A percentile compares a stretch with the other conserved stretches of the same genome.
phyloP scores from a whole-genome alignment of 345 rosid species.

The Rhodamnia argentea region DNA sequence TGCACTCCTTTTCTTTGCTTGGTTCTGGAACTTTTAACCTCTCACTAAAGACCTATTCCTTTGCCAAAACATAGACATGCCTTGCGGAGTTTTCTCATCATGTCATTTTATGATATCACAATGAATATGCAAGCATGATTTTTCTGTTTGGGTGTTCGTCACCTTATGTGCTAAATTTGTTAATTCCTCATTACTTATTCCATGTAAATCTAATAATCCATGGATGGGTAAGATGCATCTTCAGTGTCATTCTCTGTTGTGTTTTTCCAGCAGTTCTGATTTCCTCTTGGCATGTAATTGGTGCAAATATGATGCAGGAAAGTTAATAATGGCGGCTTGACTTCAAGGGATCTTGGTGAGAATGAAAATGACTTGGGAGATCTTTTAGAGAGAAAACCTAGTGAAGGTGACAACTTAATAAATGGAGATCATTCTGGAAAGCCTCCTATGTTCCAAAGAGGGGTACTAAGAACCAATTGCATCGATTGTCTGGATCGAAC shows the following conservation, averaged over 20 bases:
- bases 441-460: constrained; percentile 59
- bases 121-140: not conserved
- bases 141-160: not conserved
- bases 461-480: constrained; percentile 96
- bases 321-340: constrained; percentile 24
- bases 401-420: constrained; percentile 24
- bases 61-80: not conserved
- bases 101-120: not conserved
- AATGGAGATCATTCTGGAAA: constrained; percentile 43
- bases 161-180: not conserved
- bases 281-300: constrained; percentile 4
- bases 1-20: not conserved
- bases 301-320: constrained; percentile 32
- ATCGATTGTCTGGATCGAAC: constrained; percentile 99
- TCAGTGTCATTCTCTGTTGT: not conserved
- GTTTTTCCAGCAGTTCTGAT: not conserved
- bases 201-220: not conserved
- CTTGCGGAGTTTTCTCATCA: not conserved
- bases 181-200: not conserved
- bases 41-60: not conserved
- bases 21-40: not conserved
- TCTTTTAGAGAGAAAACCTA: constrained; percentile 27
- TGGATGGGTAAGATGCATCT: not conserved
- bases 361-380: constrained; percentile 34
- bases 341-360: constrained; percentile 24